Conservation (phyloP, 2,329 filamentous ascomycete genomes). For the Botrytis elliptica region DNA sequence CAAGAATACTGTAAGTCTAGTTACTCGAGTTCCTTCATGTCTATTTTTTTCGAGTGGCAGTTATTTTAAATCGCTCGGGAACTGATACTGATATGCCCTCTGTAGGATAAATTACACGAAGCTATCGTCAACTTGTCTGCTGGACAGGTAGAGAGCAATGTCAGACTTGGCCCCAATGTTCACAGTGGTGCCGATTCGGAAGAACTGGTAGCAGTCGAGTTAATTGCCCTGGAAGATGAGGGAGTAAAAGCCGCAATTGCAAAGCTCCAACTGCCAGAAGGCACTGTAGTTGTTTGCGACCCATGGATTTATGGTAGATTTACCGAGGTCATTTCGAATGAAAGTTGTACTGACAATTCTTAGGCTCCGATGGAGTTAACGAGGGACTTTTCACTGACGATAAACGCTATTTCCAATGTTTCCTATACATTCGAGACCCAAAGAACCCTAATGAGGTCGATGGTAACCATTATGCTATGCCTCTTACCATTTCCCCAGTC, state of each 20-base stretch:
- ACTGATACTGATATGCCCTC: neutral
- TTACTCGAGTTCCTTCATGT: neutral
- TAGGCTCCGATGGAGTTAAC: constrained; percentile 52
- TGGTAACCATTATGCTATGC: constrained; percentile 67
- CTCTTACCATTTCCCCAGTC: constrained; percentile 63
- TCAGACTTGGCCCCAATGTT: constrained; percentile 56
- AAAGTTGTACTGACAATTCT: constrained; percentile 9
- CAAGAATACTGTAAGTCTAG: constrained; percentile 52
- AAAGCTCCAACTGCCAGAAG: constrained; percentile 61
- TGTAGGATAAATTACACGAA: constrained; percentile 61
- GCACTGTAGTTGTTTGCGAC: constrained; percentile 57
- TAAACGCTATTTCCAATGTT: constrained; percentile 58
- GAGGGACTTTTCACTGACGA: constrained; percentile 47
- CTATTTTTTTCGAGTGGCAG: neutral
- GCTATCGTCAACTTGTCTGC: constrained; percentile 53
- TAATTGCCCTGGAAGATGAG: constrained; percentile 53
- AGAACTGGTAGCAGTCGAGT: constrained; percentile 59
- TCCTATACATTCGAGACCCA: constrained; percentile 65
- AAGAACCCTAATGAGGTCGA: constrained; percentile 58
- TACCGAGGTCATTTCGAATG: neutral
- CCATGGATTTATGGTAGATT: constrained; percentile 62
- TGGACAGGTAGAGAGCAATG: constrained; percentile 54
- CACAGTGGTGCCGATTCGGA: constrained; percentile 60
- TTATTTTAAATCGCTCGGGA: neutral
- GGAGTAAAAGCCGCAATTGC: constrained; percentile 59